Evolutionary conservation across 768 basidiomycete species (phyloP).

Genomic region (Mycena sanguinolenta): DNA sequence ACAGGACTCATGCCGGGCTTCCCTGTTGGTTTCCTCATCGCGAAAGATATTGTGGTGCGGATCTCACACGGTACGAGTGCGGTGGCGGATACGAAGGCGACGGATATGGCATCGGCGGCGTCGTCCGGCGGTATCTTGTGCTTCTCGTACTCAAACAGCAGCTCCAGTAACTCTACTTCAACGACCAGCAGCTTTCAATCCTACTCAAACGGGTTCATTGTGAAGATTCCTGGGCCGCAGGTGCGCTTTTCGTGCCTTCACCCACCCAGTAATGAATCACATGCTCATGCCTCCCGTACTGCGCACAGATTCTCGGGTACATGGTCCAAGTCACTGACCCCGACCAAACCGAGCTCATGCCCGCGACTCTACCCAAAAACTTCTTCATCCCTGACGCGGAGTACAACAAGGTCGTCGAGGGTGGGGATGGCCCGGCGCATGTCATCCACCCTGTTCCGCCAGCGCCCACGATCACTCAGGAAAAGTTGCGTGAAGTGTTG

Average conservation of each 20-base stretch:
- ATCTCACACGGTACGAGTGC: background rate
- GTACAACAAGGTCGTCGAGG: no score
- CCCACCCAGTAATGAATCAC: background rate
- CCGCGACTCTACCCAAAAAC: no score
- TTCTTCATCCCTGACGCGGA: no score
- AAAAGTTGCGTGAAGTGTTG: no score
- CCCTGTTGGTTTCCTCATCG: conserved; percentile 27
- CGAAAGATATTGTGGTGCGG: conserved; percentile 29
- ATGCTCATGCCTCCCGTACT: background rate
- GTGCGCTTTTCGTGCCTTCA: conserved; percentile 20
- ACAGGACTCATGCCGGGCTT: conserved; percentile 21
- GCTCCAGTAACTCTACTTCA: no score
- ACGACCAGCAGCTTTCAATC: no score
- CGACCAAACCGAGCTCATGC: conserved; percentile 40
- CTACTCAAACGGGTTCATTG: conserved; percentile 32
- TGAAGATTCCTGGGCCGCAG: conserved; percentile 40
- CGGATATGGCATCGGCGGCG: background rate
- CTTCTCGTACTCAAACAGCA: no score
- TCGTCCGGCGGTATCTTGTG: conserved; percentile 32
- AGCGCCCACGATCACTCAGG: no score
- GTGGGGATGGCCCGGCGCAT: no score
- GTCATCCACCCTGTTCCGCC: no score
- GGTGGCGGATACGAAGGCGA: background rate
- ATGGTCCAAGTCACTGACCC: conserved; percentile 15
- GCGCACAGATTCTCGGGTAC: conserved; percentile 24